phyloP scores from a whole-genome alignment of 441 rosid species.

The Viola pubescens region DNA sequence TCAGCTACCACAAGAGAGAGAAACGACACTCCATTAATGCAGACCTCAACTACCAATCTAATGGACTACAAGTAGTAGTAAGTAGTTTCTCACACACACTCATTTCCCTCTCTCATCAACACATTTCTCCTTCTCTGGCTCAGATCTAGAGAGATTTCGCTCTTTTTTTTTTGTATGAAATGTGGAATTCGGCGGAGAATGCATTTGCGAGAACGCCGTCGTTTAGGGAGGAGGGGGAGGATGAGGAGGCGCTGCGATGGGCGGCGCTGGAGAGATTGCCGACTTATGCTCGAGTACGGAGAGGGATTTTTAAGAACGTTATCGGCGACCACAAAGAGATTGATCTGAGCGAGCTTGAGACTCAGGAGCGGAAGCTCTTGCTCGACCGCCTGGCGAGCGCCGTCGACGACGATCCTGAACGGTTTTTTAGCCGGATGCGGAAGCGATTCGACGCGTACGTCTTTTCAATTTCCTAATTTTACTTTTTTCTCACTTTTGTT shows the following conservation, averaged over 20 bases:
- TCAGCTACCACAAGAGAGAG: constrained; percentile 1
- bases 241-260: constrained; percentile 90
- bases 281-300: constrained; percentile 59
- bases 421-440: constrained; percentile 76
- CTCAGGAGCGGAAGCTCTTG: constrained; percentile 64
- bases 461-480: too few relatives aligned
- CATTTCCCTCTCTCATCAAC: background rate
- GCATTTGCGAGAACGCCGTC: constrained; percentile 62
- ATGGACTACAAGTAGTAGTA: constrained; percentile 10
- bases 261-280: constrained; percentile 92
- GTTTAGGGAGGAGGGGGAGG: constrained; percentile 49
- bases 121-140: background rate
- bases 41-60: constrained; percentile 50
- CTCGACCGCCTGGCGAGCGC: constrained; percentile 63
- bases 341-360: constrained; percentile 59
- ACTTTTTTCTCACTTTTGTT: too few relatives aligned
- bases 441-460: constrained; percentile 69
- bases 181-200: constrained; percentile 91
- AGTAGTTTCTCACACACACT: background rate
- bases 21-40: constrained; percentile 47
- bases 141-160: constrained; percentile 10
- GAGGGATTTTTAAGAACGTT: constrained; percentile 67
- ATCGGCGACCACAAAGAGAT: constrained; percentile 62
- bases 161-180: constrained; percentile 14
- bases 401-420: constrained; percentile 75